Evolutionary conservation across 169 alveolate species (phyloP), one percentile per base, ranked within the genome.

Genomic region (Condylostoma magnum): DNA sequence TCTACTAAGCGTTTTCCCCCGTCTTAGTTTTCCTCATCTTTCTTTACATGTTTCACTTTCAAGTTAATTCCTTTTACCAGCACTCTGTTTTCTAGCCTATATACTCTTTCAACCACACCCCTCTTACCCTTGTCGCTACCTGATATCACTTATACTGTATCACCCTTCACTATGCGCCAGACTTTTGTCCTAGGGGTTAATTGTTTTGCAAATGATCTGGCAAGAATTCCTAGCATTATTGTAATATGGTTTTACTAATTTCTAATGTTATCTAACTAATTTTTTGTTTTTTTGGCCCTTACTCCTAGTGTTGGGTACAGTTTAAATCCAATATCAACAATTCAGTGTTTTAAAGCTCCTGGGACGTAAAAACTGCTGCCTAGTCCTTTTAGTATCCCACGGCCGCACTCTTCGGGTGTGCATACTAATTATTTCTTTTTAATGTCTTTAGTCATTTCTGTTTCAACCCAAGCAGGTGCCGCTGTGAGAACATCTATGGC

Each of bases 121-220:
- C 55, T 43, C 71, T 84, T 77, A 3, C 95, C 95, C 77, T 90
- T 90, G 65, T 79, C 90, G 68, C 85, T 91, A 30, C 97, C 97
- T 38, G 91, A 72, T 28, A 91, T 87, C 15, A 91, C 94, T 37
- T 69, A 77, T 57, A 87, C 94, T 76, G 73, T 25, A 60, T 93
- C 97, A n/a, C 95, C 97, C 47, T 54, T 70, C 30, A 79, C 78
- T n/a, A 91, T 89, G 52, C 85, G 89, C 97, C 97, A 93, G 38
- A 68, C 52, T 43, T 73, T 72, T n/a, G n/a, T n/a, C n/a, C n/a
- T n/a, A n/a, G n/a, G n/a, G n/a, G n/a, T n/a, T n/a, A n/a, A n/a
- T n/a, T n/a, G n/a, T n/a, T n/a, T n/a, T n/a, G n/a, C n/a, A n/a
- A n/a, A n/a, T n/a, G n/a, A n/a, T n/a, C n/a, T n/a, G n/a, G n/a